Conservation (phyloP, 495 filamentous ascomycete genomes). For the Lasiosphaeris hirsuta region DNA sequence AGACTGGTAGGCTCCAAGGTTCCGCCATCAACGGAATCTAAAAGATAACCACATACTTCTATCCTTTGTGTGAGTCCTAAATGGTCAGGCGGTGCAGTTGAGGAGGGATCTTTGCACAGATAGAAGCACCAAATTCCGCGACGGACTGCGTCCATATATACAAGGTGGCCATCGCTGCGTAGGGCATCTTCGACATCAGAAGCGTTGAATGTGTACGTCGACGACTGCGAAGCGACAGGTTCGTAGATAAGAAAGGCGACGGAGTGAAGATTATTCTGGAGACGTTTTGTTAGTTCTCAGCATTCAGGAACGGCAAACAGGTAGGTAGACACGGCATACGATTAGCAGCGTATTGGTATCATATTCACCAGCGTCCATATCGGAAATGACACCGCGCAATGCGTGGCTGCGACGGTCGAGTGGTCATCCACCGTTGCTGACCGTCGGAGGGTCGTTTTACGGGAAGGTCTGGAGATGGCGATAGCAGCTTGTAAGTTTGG, state of each 20-base stretch:
- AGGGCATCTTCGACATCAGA: constrained; percentile 44
- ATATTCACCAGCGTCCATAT: constrained; percentile 54
- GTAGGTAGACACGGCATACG: constrained; percentile 28
- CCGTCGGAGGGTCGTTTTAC: constrained; percentile 12
- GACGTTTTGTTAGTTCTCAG: constrained; percentile 17
- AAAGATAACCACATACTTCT: constrained; percentile 37
- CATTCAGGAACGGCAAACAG: neutral
- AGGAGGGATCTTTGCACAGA: constrained; percentile 32
- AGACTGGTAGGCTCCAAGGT: constrained; percentile 44
- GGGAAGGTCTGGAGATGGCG: constrained; percentile 7
- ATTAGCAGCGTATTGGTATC: constrained; percentile 51
- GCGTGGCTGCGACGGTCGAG: constrained; percentile 15
- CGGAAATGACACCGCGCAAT: constrained; percentile 28
- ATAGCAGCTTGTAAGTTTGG: neutral
- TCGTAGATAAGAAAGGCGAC: constrained; percentile 48
- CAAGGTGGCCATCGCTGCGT: constrained; percentile 49
- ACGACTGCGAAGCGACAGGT: constrained; percentile 34
- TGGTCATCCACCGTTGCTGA: constrained; percentile 25
- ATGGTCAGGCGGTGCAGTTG: constrained; percentile 23
- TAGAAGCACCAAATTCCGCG: constrained; percentile 53
- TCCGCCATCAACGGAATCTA: constrained; percentile 43
- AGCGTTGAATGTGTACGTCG: constrained; percentile 37
- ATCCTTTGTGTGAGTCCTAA: constrained; percentile 31
- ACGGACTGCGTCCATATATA: constrained; percentile 44
- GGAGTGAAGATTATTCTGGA: constrained; percentile 46